These are phyloP conservation scores for Colletotrichum coccodes DNA, from an alignment of 2,329 filamentous ascomycete genomes.

Conservation along the genomic window DNA sequence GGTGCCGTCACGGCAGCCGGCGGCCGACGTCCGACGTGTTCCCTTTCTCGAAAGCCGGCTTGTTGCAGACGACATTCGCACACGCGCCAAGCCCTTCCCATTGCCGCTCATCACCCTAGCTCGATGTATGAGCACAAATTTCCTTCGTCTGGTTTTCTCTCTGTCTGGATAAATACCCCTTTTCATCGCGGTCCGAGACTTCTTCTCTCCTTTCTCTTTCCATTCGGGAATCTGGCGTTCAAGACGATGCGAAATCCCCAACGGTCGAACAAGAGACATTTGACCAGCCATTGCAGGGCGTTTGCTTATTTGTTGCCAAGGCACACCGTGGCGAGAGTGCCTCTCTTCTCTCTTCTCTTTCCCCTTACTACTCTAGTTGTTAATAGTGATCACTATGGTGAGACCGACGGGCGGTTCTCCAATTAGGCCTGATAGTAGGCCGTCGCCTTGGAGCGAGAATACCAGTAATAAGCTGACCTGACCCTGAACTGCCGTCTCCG, in stretches of 20 bases:
- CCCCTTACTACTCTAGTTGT: background rate
- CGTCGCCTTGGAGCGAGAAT: background rate
- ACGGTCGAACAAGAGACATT: background rate
- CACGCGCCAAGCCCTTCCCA: background rate
- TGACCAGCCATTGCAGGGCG: constrained; percentile 1
- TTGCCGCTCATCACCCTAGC: background rate
- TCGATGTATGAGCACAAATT: background rate
- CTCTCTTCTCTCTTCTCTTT: background rate
- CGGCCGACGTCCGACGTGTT: background rate
- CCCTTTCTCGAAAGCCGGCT: background rate
- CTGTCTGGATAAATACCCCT: constrained; percentile 33
- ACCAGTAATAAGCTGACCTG: background rate
- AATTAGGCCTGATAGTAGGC: background rate
- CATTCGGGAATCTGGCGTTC: background rate
- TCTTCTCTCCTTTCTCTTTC: background rate
- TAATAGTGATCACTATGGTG: background rate
- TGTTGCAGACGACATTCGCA: background rate
- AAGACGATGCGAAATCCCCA: background rate
- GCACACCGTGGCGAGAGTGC: background rate
- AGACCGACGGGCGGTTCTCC: background rate
- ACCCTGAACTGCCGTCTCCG: no score
- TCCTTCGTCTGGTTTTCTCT: constrained; percentile 5
- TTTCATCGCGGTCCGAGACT: constrained; percentile 17
- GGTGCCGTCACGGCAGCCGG: background rate
- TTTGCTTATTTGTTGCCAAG: background rate